phyloP scores from a whole-genome alignment of 202 grass and related monocot species.

The Hordeum pubiflorum region DNA sequence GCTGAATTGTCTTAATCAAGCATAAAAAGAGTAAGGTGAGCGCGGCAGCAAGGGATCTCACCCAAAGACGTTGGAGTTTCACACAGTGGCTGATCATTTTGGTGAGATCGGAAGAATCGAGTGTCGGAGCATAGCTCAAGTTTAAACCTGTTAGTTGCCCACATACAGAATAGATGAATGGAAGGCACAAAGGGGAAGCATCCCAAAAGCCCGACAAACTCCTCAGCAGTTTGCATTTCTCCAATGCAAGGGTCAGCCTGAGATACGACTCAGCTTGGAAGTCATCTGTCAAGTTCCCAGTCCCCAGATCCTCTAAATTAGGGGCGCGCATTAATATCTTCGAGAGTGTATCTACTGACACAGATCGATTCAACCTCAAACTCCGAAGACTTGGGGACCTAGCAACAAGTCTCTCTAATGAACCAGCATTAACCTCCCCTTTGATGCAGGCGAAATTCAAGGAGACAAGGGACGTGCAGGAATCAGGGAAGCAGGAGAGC shows the following conservation, averaged over 20 bases:
- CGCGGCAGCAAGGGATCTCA: conserved; percentile 31
- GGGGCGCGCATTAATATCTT: conserved; percentile 61
- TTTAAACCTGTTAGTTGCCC: conserved; percentile 73
- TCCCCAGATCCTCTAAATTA: conserved; percentile 80
- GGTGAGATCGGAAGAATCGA: conserved; percentile 64
- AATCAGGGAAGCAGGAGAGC: conserved; percentile 88
- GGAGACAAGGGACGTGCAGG: conserved; percentile 69
- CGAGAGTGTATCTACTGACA: conserved; percentile 60
- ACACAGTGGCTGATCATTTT: conserved; percentile 70
- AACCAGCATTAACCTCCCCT: conserved; percentile 72
- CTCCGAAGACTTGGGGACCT: conserved; percentile 75
- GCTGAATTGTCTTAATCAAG: neutral
- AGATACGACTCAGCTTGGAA: conserved; percentile 49
- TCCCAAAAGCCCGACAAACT: conserved; percentile 97
- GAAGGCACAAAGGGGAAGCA: conserved; percentile 50
- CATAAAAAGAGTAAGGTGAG: neutral
- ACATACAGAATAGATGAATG: conserved; percentile 59
- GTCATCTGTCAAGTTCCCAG: conserved; percentile 61
- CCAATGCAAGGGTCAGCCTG: conserved; percentile 39
- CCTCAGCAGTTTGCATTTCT: conserved; percentile 77
- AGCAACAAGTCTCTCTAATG: conserved; percentile 70
- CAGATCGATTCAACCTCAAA: conserved; percentile 72
- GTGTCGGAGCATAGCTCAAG: conserved; percentile 81
- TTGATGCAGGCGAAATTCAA: conserved; percentile 94
- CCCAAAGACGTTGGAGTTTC: conserved; percentile 89